phyloP scores from a whole-genome alignment of 345 rosid genomes.

The Dimocarpus longan region DNA sequence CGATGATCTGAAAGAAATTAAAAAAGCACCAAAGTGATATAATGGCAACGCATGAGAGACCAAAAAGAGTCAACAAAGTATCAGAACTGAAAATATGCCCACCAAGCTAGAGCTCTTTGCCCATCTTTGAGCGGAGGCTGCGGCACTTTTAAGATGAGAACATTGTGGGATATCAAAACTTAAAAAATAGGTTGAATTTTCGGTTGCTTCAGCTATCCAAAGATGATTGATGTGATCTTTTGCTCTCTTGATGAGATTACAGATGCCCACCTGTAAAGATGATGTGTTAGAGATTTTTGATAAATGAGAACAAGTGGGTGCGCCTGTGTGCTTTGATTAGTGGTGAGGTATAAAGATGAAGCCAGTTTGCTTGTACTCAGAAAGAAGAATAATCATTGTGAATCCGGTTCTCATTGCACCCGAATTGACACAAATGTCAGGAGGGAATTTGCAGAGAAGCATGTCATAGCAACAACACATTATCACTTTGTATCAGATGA shows the following conservation, averaged over 20 bases:
- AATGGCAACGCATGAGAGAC: slow-evolving; percentile 5
- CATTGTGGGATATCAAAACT: slow-evolving; percentile 48
- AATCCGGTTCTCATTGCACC: too few species aligned
- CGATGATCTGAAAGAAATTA: slow-evolving; percentile 49
- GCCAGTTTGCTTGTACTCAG: too few species aligned
- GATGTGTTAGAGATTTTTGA: neutral
- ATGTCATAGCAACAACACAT: neutral
- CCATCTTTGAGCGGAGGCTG: slow-evolving; percentile 58
- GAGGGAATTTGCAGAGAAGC: neutral
- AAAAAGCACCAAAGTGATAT: slow-evolving; percentile 13
- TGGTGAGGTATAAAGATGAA: neutral
- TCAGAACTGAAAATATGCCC: slow-evolving; percentile 17
- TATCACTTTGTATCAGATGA: neutral
- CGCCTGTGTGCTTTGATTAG: neutral
- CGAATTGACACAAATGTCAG: too few species aligned
- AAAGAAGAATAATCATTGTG: neutral
- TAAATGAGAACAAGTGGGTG: too few species aligned
- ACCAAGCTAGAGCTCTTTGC: slow-evolving; percentile 65
- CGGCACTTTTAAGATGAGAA: slow-evolving; percentile 67
- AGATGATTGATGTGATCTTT: slow-evolving; percentile 67
- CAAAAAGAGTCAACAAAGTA: slow-evolving; percentile 6
- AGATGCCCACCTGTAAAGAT: slow-evolving; percentile 72
- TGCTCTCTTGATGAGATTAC: slow-evolving; percentile 76
- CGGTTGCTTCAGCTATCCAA: slow-evolving; percentile 90
- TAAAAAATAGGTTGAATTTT: slow-evolving; percentile 64